Evolutionary conservation across 345 rosid genomes (phyloP), one percentile per base, ranked within the genome.

Genomic region (Zanthoxylum bungeanum): DNA sequence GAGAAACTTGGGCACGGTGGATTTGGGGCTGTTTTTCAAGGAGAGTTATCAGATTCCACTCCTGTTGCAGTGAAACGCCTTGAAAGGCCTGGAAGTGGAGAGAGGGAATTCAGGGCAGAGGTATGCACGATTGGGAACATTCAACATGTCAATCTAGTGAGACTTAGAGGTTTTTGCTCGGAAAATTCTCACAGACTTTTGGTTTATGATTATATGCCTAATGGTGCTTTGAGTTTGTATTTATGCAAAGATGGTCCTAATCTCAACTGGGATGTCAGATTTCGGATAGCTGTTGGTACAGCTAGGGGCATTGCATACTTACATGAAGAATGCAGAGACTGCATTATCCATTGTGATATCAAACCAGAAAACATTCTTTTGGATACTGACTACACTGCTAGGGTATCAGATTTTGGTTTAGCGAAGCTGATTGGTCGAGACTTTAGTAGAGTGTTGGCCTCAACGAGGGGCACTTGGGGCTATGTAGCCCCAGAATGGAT

Each of bases 401-500:
- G 85, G 55, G 87, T 87, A 7, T 85, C 87, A 22, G 91, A 87
- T 75, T 87, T 87, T 52, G 91, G 91, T 40, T 50, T 87, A 60
- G 88, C 91, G 25, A 87, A 85, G 87, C 84, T 87, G 7, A 79
- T 87, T 66, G 89, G 86, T 10, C 81, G 88, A 66, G 91, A 87
- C 62, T 84, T 82, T 57, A 87, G 91, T 71, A 64, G 87, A 50
- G 91, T 87, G 31, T 73, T 85, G 37, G 86, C 89, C 21, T 81
- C 88, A 33, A 85, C 81, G 89, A 83, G 91, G 76, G 91, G 91
- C 4, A 87, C 91, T 4, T 80, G 85, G 85, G 91, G 91, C 25
- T 87, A 85, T 25, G 84, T 87, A n/a, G 91, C 91, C 7, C 91
- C 91, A 0, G 91, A 87, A 73, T 87, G 89, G 91, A 84, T 87